phyloP scores from a whole-genome alignment of 495 filamentous ascomycete species.

The Neurospora hispaniola region DNA sequence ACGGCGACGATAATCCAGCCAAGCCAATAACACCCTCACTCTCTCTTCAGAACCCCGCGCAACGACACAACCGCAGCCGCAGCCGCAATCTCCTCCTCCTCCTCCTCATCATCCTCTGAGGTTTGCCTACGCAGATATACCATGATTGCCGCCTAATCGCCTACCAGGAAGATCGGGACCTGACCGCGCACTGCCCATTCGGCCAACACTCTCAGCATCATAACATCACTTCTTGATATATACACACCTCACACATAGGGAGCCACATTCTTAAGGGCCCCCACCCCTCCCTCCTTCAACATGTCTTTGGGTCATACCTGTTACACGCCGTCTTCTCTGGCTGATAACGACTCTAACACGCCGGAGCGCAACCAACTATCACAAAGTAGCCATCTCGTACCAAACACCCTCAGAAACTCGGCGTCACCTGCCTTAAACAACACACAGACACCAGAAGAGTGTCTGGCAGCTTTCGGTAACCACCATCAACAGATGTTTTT shows the following conservation, averaged over 20 bases:
- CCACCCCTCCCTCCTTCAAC: conserved; percentile 11
- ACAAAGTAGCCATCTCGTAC: conserved; percentile 32
- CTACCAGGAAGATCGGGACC: conserved; percentile 5
- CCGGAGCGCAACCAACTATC: conserved; percentile 16
- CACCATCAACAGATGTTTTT: conserved; percentile 26
- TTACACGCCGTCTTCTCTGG: conserved; percentile 17
- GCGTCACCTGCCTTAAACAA: conserved; percentile 28
- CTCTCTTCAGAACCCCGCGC: conserved; percentile 4
- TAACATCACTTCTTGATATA: conserved; percentile 6
- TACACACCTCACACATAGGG: conserved; percentile 9
- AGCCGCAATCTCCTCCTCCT: neutral
- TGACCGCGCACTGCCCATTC: conserved; percentile 4
- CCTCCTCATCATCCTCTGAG: neutral
- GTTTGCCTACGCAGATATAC: neutral
- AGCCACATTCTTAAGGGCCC: neutral
- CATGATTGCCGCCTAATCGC: conserved; percentile 16
- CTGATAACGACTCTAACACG: conserved; percentile 13
- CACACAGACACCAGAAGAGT: conserved; percentile 34
- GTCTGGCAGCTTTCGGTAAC: conserved; percentile 26
- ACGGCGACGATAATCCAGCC: neutral
- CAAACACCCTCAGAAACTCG: conserved; percentile 24
- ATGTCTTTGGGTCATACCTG: conserved; percentile 24
- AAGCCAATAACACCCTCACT: neutral
- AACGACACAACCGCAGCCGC: conserved; percentile 5
- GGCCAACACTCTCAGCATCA: conserved; percentile 1